phyloP scores from a whole-genome alignment of 306 rosid genomes.

The Aeschynomene evenia region DNA sequence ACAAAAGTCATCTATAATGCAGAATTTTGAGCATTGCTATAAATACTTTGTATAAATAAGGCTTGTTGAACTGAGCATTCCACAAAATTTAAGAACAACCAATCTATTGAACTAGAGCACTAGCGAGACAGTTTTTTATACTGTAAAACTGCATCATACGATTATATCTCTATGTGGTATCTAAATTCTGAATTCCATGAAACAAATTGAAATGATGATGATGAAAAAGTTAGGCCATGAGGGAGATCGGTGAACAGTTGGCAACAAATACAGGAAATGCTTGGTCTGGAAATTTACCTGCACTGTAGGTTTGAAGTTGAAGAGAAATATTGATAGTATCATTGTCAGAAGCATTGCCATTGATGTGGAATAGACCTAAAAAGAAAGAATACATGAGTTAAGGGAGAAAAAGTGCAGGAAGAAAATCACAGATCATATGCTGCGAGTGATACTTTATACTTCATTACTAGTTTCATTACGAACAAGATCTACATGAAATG shows the following conservation, averaged over 20 bases:
- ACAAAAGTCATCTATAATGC: neutral
- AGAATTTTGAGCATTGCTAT: neutral
- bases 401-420: neutral
- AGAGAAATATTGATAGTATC: constrained; percentile 71
- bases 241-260: neutral
- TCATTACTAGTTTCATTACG: constrained; percentile 12
- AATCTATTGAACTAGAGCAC: constrained; percentile 1
- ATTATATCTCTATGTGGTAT: neutral
- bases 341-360: constrained; percentile 97
- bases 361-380: constrained; percentile 85
- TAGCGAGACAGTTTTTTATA: neutral
- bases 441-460: constrained; percentile 3
- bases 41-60: neutral
- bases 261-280: constrained; percentile 15
- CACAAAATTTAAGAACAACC: constrained; percentile 1
- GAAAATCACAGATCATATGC: constrained; percentile 1
- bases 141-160: constrained; percentile 8
- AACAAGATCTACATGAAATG: neutral
- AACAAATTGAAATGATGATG: constrained; percentile 9
- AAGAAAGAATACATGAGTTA: constrained; percentile 15
- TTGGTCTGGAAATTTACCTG: constrained; percentile 53
- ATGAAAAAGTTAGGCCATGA: neutral
- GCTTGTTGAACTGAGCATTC: neutral
- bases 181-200: neutral
- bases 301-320: constrained; percentile 79